Base-by-base conservation (phyloP, 768 basidiomycete genomes). In the Naganishia antarctica region DNA sequence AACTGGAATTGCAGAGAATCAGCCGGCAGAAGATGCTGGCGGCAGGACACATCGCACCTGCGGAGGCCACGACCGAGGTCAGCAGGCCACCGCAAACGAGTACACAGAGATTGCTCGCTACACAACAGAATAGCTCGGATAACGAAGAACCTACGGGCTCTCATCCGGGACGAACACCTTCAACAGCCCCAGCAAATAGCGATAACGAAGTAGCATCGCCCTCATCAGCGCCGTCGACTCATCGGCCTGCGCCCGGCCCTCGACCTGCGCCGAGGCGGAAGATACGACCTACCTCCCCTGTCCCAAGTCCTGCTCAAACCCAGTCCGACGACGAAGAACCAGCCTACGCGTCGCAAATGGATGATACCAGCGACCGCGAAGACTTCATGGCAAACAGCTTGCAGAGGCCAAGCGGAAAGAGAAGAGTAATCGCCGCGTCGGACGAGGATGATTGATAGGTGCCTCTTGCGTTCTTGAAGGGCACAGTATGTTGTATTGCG, bases 1-100 rank as follows among this genome's bases (percentile, higher is more conserved):
- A 94, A 78, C 49, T 65, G 45, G 58, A 58, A 29, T 41, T 69
- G 25, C 41, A 72, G 26, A 63, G 64, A 65, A 70, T 71, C 65
- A 72, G 72, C 69, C 66, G 70, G 23, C 67, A 49, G 41, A 23
- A 70, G 65, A 70, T 73, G 53, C 21, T 57, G 53, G n/a, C 28
- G 13, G 5, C 31, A 8, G 37, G 53, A 37, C 53, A 57, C 37
- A 25, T 26, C 40, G 34, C 34, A 9, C 32, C 23, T 1, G 15
- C 23, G 21, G 53, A 40, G 3, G 21, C 21, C 23, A 16, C 21
- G 9, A 18, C 53, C 4, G 47, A 25, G 25, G 18, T 28, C 7
- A 11, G 4, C 25, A 12, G 25, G 21, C 47, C 47, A 21, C 9
- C 8, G 45, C 23, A 25, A 28, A 49, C 47, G 11, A 25, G 12